Base-by-base conservation (phyloP, 768 basidiomycete genomes). In the Botryobasidium botryosum region DNA sequence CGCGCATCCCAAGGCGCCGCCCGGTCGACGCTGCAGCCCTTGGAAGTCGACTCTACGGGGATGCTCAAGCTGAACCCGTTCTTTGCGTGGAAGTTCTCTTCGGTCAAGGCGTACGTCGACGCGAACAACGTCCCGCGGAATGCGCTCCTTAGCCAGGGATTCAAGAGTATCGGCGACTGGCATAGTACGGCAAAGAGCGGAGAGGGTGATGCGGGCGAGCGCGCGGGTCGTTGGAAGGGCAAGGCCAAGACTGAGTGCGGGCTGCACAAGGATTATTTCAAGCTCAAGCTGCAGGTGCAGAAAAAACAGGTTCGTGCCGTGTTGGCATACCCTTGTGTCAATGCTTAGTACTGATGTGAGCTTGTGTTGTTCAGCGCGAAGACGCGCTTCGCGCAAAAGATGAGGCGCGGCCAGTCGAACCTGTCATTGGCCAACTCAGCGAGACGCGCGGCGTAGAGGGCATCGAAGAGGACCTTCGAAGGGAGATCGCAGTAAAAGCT, bases 101-200 rank as follows among this genome's bases (percentile, higher is more conserved):
- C 84, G 32, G 84, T 96, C 15, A 79, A 94, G 50, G 77, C 74
- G 59, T 91, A 96, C 59, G 69, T 92, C 50, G 74, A 74, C 35
- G 68, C 72, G 48, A 74, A 96, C 62, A 63, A 73, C 36, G 90
- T 96, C 1, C 91, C 91, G 2, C 74, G 75, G 49, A 97, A 99
- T 65, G 74, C 71, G 49, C 69, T 99, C 4, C 71, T 99, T 32
- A 75, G 75, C 48, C 75, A 87, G 57, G 94, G 94, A 3, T 99
- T 97, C 66, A 80, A 78, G 54, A 88, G 85, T 56, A 76, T 99
- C 50, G 94, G 94, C 3, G 94, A 99, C 62, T 92, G 91, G 84
- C 94, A 99, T 63, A 91, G 86, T 50, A 99, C 94, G 0, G 68
- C 45, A 18, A 68, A 61, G 53, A 77, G 76, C 49, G 77, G 72